Conservation (phyloP, 2,329 filamentous ascomycete species). For the Claviceps monticola region DNA sequence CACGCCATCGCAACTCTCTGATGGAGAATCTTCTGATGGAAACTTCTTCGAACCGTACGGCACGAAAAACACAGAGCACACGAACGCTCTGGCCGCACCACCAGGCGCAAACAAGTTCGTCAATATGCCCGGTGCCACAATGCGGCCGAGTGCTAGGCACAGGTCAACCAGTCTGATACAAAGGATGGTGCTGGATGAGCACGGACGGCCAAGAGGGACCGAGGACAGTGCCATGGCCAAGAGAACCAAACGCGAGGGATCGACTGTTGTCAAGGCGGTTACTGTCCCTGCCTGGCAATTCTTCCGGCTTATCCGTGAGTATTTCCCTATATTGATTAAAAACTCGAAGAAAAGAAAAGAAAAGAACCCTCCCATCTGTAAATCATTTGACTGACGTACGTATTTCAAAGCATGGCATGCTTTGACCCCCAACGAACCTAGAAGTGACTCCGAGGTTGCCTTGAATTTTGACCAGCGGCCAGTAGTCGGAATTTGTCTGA, state of each 20-base stretch:
- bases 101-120: neutral
- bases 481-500: slow-evolving; percentile 83
- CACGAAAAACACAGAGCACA: neutral
- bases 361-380: neutral
- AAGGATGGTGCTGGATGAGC: slow-evolving; percentile 39
- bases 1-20: slow-evolving; percentile 10
- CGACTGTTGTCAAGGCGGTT: slow-evolving; percentile 58
- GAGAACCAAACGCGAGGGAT: slow-evolving; percentile 30
- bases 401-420: slow-evolving; percentile 65
- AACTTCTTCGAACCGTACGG: neutral
- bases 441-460: slow-evolving; percentile 67
- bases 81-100: neutral
- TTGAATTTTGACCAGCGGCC: slow-evolving; percentile 75
- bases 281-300: slow-evolving; percentile 97
- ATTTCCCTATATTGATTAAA: neutral
- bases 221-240: slow-evolving; percentile 28
- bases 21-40: neutral
- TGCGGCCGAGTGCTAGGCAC: slow-evolving; percentile 21
- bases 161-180: slow-evolving; percentile 49
- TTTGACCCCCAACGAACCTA: slow-evolving; percentile 34
- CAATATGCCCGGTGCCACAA: slow-evolving; percentile 1
- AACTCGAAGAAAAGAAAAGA: neutral
- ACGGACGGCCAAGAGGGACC: slow-evolving; percentile 28
- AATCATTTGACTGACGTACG: neutral
- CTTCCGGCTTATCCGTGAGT: slow-evolving; percentile 77